Base-by-base conservation (phyloP, 1,284 basidiomycete genomes). In the Kalmanozyma brasiliensis region DNA sequence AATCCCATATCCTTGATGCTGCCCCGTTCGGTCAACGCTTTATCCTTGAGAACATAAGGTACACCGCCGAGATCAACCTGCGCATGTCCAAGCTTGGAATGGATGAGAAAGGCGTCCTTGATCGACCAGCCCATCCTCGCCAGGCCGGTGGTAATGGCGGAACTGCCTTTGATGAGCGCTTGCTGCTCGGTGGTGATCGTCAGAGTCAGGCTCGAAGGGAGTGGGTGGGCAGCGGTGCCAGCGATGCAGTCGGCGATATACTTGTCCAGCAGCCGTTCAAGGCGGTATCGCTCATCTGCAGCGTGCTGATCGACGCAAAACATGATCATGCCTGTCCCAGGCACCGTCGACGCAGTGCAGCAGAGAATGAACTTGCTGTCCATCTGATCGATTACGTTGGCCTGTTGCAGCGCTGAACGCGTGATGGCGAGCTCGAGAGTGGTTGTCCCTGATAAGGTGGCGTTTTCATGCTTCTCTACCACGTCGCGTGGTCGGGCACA, bases 231-330 rank as follows among this genome's bases (percentile, higher is more conserved):
- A 8, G 51, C 42, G 16, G 34, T 45, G 8, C 43, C 48, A 10
- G 20, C 45, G 8, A 17, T 33, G 11, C 67, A 60, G 32, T 57
- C 45, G 1, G 2, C 35, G n/a, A 90, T 91, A 19, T 92, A 82
- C 49, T 88, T 87, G 63, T 85, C 85, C 53, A 94, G 85, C 78
- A 92, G 90, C n/a, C 84, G 84, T 82, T 98, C 94, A 43, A 96
- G 90, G 20, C 92, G 88, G 26, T 94, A 85, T 9, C 94, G 88
- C 83, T 98, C 68, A 79, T 96, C 92, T 8, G 93, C 94, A 5
- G 94, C 94, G 79, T 98, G 94, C 82, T 98, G 94, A 83, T 98
- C 94, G 40, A 98, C 86, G 55, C 96, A 85, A 23, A 94, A 85
- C 29, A 97, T 68, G 1, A 75, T 66, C 17, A 81, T 57, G 68